Evolutionary conservation across 306 rosid genomes (phyloP), one percentile per base, ranked within the genome.

Genomic region (Ziziphus jujuba): DNA sequence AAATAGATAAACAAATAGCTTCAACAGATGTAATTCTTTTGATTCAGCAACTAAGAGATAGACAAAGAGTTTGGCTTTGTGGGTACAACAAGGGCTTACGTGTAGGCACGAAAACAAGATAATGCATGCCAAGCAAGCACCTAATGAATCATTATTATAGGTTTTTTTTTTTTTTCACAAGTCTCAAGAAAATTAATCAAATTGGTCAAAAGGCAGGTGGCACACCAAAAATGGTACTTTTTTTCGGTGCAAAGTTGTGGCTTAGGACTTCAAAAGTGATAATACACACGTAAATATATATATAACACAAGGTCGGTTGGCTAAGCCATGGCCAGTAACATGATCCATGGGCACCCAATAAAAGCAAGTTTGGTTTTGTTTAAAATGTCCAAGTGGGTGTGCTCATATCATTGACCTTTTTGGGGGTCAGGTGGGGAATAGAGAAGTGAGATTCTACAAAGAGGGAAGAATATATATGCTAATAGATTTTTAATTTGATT

Each of bases 281-380:
- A 71, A 35, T 17, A 61, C 7, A 61, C 6, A 11, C 2, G 9
- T 40, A 9, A 7, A 10, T 40, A 1, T 40, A 36, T 40, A 1
- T 40, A 38, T 38, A 38, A 40, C 12, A 50, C 66, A 48, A 63
- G 63, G 81, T 76, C 67, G 81, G 86, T 83, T 40, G 10, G 77
- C 80, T 76, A 53, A 72, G 67, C 58, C 81, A 36, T 69, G 14
- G 45, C 82, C 65, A 75, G 65, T 63, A 50, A 69, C 21, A 48
- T 59, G 23, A 65, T 65, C 66, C 63, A 60, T 72, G 74, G 77
- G 81, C 79, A 78, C 66, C 83, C 83, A 75, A 54, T 40, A 71
- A 73, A 82, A 66, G 76, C 72, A 33, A 71, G 73, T 65, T 73
- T 73, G 67, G 69, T 48, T 59, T 60, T 22, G 65, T 76, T 65